phyloP scores from a whole-genome alignment of 106 monocot genomes.

The Alisma plantagoaquatica region DNA sequence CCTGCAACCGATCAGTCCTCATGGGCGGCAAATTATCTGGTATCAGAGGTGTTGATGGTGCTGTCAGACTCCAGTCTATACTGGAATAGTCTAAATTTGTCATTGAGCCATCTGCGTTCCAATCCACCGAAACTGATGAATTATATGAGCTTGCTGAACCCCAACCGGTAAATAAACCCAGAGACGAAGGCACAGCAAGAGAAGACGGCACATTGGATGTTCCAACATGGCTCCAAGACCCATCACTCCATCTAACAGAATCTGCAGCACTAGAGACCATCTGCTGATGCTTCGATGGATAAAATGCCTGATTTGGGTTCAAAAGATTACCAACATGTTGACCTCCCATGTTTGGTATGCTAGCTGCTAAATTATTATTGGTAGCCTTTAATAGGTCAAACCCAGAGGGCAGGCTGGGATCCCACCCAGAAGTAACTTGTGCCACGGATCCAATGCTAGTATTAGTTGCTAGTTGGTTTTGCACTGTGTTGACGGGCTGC shows the following conservation, averaged over 20 bases:
- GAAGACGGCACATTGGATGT: conserved; percentile 3
- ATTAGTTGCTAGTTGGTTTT: conserved; percentile 16
- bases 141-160: conserved; percentile 24
- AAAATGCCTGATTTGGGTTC: conserved; percentile 15
- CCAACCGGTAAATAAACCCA: conserved; percentile 55
- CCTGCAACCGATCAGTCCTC: conserved; percentile 14
- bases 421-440: conserved; percentile 27
- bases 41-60: conserved; percentile 7
- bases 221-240: conserved; percentile 17
- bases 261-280: conserved; percentile 18
- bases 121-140: conserved; percentile 32
- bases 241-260: conserved; percentile 15
- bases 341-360: no score
- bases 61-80: conserved; percentile 86
- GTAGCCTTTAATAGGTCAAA: conserved; percentile 8
- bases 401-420: conserved; percentile 13
- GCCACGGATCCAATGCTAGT: conserved; percentile 16
- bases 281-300: conserved; percentile 21
- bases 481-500: conserved; percentile 21
- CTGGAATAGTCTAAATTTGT: conserved; percentile 48
- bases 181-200: conserved; percentile 30
- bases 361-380: not conserved
- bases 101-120: conserved; percentile 29
- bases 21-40: conserved; percentile 7
- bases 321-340: not conserved